Conservation (phyloP, 2,329 filamentous ascomycete genomes). For the Ilyonectria robusta region DNA sequence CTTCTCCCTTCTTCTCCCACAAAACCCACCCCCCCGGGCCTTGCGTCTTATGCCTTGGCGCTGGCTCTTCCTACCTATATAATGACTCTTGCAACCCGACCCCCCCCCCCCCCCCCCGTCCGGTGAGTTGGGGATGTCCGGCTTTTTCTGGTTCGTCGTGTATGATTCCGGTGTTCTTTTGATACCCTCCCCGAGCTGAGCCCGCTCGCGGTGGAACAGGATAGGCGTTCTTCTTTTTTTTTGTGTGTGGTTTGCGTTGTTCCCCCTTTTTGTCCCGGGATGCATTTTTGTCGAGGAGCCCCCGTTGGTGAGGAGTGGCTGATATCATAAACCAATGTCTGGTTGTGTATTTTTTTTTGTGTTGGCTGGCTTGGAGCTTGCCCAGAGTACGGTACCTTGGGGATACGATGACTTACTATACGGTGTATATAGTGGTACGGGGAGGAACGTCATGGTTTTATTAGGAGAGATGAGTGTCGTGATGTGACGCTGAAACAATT, state of each 20-base stretch:
- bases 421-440: not conserved
- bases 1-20: not conserved
- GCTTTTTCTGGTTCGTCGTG: slow-evolving; percentile 34
- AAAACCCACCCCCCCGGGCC: not conserved
- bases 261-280: slow-evolving; percentile 16
- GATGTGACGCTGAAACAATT: not conserved
- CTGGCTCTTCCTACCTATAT: slow-evolving; percentile 30
- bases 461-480: not conserved
- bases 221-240: slow-evolving; percentile 33
- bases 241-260: slow-evolving; percentile 18
- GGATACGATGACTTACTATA: not conserved
- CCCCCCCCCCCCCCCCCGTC: not conserved
- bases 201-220: slow-evolving; percentile 43
- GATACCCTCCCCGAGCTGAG: slow-evolving; percentile 47
- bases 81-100: slow-evolving; percentile 34
- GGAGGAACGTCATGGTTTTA: not conserved
- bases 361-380: not conserved
- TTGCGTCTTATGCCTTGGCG: slow-evolving; percentile 1
- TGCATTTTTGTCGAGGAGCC: not conserved
- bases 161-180: slow-evolving; percentile 42
- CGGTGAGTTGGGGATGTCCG: not conserved
- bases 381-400: not conserved
- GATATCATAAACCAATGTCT: slow-evolving; percentile 10
- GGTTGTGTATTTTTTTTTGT: not conserved
- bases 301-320: slow-evolving; percentile 4